Evolutionary conservation across 2,329 filamentous ascomycete genomes (phyloP).

Genomic region (Colletotrichum ledebouriae): DNA sequence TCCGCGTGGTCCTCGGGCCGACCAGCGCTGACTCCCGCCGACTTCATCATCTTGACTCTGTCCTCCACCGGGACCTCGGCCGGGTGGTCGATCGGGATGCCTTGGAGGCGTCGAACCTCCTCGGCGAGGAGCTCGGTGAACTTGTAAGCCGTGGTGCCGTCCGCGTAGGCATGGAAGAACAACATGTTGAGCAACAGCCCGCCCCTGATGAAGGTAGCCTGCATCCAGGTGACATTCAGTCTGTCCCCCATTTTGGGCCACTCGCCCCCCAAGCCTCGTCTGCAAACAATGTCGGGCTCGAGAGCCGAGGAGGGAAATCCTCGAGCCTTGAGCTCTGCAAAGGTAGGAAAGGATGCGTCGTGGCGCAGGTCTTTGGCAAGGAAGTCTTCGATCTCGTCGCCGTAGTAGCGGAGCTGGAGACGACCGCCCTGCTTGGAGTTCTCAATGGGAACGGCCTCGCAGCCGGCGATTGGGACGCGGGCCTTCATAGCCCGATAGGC

Average conservation of each 20-base stretch:
- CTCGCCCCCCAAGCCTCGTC: slow-evolving; percentile 42
- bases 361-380: slow-evolving; percentile 46
- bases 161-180: slow-evolving; percentile 52
- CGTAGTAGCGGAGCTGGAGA: slow-evolving; percentile 48
- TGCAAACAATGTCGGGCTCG: slow-evolving; percentile 45
- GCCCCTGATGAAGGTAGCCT: slow-evolving; percentile 51
- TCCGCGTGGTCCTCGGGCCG: slow-evolving; percentile 50
- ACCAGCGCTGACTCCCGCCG: slow-evolving; percentile 49
- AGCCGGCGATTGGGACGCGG: slow-evolving; percentile 25
- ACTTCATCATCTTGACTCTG: slow-evolving; percentile 48
- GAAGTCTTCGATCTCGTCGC: slow-evolving; percentile 46
- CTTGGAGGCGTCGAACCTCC: slow-evolving; percentile 51
- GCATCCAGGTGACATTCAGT: slow-evolving; percentile 38
- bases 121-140: slow-evolving; percentile 53
- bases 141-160: slow-evolving; percentile 50
- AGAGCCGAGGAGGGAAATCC: slow-evolving; percentile 47
- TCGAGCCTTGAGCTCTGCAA: slow-evolving; percentile 47
- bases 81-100: slow-evolving; percentile 44
- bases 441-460: slow-evolving; percentile 41
- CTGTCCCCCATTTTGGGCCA: slow-evolving; percentile 45
- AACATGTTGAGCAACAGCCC: slow-evolving; percentile 47
- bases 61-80: slow-evolving; percentile 48
- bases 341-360: slow-evolving; percentile 46
- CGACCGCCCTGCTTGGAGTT: slow-evolving; percentile 50
- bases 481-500: slow-evolving; percentile 15